phyloP scores from a whole-genome alignment of 1,284 basidiomycete species.

The Cutaneotrichosporon cavernicola region DNA sequence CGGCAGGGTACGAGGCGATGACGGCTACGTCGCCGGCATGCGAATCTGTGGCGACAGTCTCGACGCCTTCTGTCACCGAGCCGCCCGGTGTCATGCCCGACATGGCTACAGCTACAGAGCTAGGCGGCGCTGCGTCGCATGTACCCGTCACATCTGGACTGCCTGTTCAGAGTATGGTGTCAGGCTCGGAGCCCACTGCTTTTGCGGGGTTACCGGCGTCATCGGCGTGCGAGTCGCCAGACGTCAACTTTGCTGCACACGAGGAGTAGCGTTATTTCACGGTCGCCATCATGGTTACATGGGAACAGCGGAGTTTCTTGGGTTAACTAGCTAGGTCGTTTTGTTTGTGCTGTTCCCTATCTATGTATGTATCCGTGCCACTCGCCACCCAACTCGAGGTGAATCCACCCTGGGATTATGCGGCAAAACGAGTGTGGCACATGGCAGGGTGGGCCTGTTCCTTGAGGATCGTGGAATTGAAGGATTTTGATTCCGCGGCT shows the following conservation, averaged over 20 bases:
- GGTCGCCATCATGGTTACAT: background rate
- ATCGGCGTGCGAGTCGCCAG: background rate
- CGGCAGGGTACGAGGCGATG: background rate
- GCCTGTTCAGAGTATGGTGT: background rate
- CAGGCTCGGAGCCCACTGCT: background rate
- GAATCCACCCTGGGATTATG: background rate
- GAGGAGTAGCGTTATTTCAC: background rate
- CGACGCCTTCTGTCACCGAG: background rate
- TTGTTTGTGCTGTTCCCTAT: background rate
- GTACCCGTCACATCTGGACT: background rate
- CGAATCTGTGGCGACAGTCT: background rate
- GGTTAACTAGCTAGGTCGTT: conserved; percentile 2
- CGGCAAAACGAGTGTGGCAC: background rate
- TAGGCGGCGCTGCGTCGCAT: background rate
- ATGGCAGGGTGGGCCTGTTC: background rate
- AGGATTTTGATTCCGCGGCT: conserved; percentile 4
- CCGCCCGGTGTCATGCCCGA: background rate
- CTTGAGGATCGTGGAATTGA: background rate
- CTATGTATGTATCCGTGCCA: conserved; percentile 4
- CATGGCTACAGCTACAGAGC: background rate
- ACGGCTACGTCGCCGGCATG: background rate
- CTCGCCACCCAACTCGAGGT: background rate
- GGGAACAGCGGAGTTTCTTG: background rate
- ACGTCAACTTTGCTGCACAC: background rate
- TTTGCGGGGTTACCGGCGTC: background rate